Evolutionary conservation across 768 basidiomycete species (phyloP).

Genomic region (Rickenella mellea): DNA sequence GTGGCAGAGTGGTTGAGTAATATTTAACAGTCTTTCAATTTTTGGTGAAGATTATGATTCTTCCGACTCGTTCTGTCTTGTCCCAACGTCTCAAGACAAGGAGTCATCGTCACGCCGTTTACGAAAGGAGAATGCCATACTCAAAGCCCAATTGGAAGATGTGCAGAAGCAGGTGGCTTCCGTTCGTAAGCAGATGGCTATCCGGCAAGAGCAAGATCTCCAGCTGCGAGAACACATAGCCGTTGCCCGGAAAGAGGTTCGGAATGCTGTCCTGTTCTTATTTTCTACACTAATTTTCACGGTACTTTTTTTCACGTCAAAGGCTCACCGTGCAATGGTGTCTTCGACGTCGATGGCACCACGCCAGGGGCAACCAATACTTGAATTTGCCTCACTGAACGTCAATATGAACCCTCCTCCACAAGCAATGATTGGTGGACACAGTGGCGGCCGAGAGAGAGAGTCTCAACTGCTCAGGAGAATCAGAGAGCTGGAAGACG

Average conservation of each 20-base stretch:
- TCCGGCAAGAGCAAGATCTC: slow-evolving; percentile 70
- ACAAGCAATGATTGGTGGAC: slow-evolving; percentile 38
- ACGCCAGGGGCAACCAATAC: slow-evolving; percentile 25
- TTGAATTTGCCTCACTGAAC: slow-evolving; percentile 51
- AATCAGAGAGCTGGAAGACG: slow-evolving; percentile 74
- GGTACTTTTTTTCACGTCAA: slow-evolving; percentile 2
- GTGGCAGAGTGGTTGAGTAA: not conserved
- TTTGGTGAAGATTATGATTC: slow-evolving; percentile 46
- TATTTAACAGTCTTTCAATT: slow-evolving; percentile 4
- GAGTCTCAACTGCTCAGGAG: slow-evolving; percentile 39
- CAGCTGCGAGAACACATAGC: slow-evolving; percentile 75
- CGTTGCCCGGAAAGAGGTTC: slow-evolving; percentile 60
- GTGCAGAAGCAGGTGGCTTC: slow-evolving; percentile 49
- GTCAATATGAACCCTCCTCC: slow-evolving; percentile 42
- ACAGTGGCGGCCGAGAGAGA: slow-evolving; percentile 41
- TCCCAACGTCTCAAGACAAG: slow-evolving; percentile 50
- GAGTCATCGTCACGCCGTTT: slow-evolving; percentile 32
- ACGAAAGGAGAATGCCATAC: slow-evolving; percentile 55
- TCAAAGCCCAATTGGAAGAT: slow-evolving; percentile 52
- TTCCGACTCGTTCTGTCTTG: slow-evolving; percentile 72
- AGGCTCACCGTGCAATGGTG: slow-evolving; percentile 79
- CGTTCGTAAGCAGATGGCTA: slow-evolving; percentile 53
- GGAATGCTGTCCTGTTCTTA: slow-evolving; percentile 2
- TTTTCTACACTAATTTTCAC: slow-evolving; percentile 1
- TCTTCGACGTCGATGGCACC: slow-evolving; percentile 47